Evolutionary conservation across 2,329 filamentous ascomycete genomes (phyloP), one percentile per base, ranked within the genome.

Genomic region (Stromatinia cepivora): DNA sequence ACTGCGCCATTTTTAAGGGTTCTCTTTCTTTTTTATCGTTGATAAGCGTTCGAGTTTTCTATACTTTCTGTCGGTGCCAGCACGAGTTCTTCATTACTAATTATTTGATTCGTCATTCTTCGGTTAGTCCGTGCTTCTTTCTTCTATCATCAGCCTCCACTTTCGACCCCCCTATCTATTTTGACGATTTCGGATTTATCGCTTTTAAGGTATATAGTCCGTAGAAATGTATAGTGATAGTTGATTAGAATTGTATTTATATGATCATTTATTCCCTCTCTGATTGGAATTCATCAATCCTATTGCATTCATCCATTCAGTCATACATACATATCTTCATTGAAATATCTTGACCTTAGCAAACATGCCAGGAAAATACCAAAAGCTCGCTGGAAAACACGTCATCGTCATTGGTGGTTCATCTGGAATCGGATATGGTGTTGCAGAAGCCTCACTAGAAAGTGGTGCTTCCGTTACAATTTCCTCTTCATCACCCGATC

Each of bases 321-420:
- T 42, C 28, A 34, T 34, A 34, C 11, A 34, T 48, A 31, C 17
- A 48, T 36, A 50, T 50, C 3, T 39, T 39, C 3, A 46, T 34
- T 17, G 31, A 15, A 34, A 17, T 48, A 57, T 48, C 7, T 56
- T 8, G 15, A 31, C 42, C 34, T 7, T 53, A 66, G 10, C 22
- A 28, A 66, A 67, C 22, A 70, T 70, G 66, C 42, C 48, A 22
- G 70, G 72, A 36, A 76, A 76, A 61, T 76, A 75, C 58, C 72
- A 75, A 61, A 77, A 76, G 71, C 72, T 77, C 17, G 70, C 67
- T 39, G 71, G 70, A 3, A 75, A 75, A 52, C 72, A 74, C 34
- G 71, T 77, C 34, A 69, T 77, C 10, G 69, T 77, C 50, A 72
- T 77, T 50, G 75, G 76, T 20, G 75, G 75, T 46, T 73, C 72